Evolutionary conservation across 176 grass and related monocot genomes (phyloP), one percentile per base, ranked within the genome.

Genomic region (Leersia perrieri): DNA sequence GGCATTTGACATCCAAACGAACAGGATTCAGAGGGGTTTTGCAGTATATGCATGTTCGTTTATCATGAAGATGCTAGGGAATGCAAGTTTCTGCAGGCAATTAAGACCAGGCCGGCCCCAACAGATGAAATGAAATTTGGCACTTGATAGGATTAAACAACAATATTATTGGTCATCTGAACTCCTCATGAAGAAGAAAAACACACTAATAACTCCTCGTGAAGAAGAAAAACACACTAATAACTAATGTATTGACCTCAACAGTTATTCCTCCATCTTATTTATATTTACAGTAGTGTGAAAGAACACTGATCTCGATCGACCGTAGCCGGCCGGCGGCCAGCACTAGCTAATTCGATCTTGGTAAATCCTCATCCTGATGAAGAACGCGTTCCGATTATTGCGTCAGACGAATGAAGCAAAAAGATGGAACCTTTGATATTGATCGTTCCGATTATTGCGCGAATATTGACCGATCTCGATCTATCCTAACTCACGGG

Each of bases 281-380:
- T 57, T 74, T 74, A 35, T 74, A 35, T 74, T 74, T 58, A 74
- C 73, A 60, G 22, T 60, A 60, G 22, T 60, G n/a, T 13, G 58
- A 60, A 57, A 57, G 15, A 29, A 63, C 25, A 51, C 20, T 18
- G 5, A 51, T 51, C 47, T 51, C 16, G n/a, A n/a, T n/a, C n/a
- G n/a, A n/a, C n/a, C n/a, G 18, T 51, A 18, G 47, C 42, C 42
- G 42, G 42, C 42, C 42, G 4, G 4, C 42, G 15, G 42, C 11
- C 11, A 13, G 13, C 47, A 22, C 47, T n/a, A n/a, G n/a, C n/a
- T 11, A 7, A 22, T 22, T 51, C n/a, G n/a, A n/a, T n/a, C 18
- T 51, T 51, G 47, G 47, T 22, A 51, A 51, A 51, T 22, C 47
- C 15, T 51, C 18, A 4, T 51, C 47, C 16, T 20, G 47, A 51